Evolutionary conservation across 257 asterid species (phyloP).

Genomic region (Fraxinus anomala): DNA sequence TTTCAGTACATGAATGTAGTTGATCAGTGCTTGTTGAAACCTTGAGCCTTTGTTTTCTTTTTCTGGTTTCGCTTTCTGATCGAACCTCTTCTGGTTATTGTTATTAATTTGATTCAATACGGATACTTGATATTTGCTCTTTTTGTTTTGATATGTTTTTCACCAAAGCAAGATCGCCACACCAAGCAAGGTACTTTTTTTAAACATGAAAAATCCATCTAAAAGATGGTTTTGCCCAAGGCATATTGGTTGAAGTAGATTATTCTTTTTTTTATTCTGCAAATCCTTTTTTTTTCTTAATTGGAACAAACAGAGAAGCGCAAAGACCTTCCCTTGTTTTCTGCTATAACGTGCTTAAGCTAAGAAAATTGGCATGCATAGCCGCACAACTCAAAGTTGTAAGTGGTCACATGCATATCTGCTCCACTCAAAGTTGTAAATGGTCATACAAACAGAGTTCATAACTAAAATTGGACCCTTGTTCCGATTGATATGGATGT

Average conservation of each 20-base stretch:
- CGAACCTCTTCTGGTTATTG: neutral
- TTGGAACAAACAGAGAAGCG: neutral
- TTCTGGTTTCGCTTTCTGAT: conserved; percentile 2
- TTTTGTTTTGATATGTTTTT: neutral
- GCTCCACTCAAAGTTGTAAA: neutral
- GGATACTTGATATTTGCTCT: neutral
- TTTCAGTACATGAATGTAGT: neutral
- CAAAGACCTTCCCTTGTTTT: neutral
- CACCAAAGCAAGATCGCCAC: neutral
- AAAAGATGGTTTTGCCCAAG: neutral
- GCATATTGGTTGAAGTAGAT: neutral
- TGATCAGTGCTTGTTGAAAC: neutral
- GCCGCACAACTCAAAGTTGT: neutral
- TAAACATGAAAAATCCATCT: neutral
- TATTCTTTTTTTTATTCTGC: neutral
- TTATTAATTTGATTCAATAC: conserved; percentile 1
- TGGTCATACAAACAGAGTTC: neutral
- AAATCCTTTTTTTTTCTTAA: neutral
- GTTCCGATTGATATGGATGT: neutral
- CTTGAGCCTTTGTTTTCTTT: conserved; percentile 6
- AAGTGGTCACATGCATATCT: neutral
- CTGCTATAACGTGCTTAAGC: neutral
- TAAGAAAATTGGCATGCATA: neutral
- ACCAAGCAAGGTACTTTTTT: neutral
- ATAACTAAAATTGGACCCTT: neutral